phyloP scores from a whole-genome alignment of 352 stramenopile species.

The Pythium phragmitis region DNA sequence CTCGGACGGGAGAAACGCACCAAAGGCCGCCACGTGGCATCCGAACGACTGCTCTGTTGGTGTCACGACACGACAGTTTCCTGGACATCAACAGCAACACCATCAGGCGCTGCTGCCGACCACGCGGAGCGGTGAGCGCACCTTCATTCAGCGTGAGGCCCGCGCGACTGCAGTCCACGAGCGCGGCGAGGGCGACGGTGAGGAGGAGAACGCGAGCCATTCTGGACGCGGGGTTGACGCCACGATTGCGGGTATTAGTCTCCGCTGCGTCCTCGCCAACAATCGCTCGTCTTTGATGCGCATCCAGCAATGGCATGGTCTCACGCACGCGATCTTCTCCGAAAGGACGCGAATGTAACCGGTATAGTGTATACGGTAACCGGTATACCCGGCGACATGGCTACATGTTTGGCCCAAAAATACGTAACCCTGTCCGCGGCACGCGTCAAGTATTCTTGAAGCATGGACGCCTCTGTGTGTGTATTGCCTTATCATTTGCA shows the following conservation, averaged over 20 bases:
- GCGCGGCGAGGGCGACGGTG: neutral
- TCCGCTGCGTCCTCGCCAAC: neutral
- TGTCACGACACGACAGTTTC: constrained; percentile 3
- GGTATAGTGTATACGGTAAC: neutral
- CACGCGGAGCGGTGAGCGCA: neutral
- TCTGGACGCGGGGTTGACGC: neutral
- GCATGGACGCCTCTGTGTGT: neutral
- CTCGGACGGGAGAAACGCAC: constrained; percentile 10
- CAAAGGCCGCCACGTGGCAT: constrained; percentile 19
- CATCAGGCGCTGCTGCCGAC: neutral
- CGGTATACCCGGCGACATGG: neutral
- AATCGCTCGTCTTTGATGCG: neutral
- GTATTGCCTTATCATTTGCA: neutral
- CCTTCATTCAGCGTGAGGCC: neutral
- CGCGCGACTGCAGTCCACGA: neutral
- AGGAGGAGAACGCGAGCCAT: neutral
- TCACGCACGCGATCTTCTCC: neutral
- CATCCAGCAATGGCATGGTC: neutral
- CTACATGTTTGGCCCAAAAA: neutral
- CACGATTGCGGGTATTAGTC: neutral
- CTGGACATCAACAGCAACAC: neutral
- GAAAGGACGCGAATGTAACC: neutral
- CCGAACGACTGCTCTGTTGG: neutral
- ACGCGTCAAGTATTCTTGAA: neutral
- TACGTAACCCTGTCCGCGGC: neutral